Conservation (phyloP, 108 stramenopile genomes). For the Skeletonema costatum region DNA sequence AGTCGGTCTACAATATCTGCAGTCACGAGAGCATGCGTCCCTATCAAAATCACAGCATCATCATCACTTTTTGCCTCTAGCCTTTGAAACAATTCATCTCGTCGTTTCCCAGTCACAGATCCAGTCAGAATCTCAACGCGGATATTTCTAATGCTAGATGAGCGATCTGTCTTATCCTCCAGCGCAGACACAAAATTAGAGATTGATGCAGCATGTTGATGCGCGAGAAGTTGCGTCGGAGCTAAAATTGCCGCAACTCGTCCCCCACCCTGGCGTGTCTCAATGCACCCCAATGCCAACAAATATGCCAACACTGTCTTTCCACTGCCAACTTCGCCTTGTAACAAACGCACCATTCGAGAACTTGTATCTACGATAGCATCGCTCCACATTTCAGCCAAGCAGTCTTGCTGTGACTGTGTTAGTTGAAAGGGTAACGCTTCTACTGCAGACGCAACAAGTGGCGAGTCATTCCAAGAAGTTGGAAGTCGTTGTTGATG, state of each 20-base stretch:
- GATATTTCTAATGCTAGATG: slow-evolving; percentile 6
- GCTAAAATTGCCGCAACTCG: slow-evolving; percentile 56
- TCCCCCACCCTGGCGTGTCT: slow-evolving; percentile 30
- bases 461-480: slow-evolving; percentile 26
- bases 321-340: slow-evolving; percentile 72
- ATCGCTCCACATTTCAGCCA: slow-evolving; percentile 52
- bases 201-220: slow-evolving; percentile 52
- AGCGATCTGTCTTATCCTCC: slow-evolving; percentile 15
- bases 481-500: background rate
- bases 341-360: slow-evolving; percentile 63
- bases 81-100: slow-evolving; percentile 27
- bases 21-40: slow-evolving; percentile 60
- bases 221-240: slow-evolving; percentile 64
- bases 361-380: slow-evolving; percentile 42
- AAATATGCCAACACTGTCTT: slow-evolving; percentile 67
- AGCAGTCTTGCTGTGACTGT: slow-evolving; percentile 31
- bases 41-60: slow-evolving; percentile 45
- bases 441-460: slow-evolving; percentile 25
- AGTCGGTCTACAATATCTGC: slow-evolving; percentile 33
- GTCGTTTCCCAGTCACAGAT: slow-evolving; percentile 2
- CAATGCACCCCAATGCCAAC: slow-evolving; percentile 56
- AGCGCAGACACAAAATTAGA: slow-evolving; percentile 25
- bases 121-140: slow-evolving; percentile 32
- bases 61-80: slow-evolving; percentile 24
- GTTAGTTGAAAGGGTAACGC: slow-evolving; percentile 46